phyloP scores from a whole-genome alignment of 148 eudicot genomes.

The Salicornia ramosissima region DNA sequence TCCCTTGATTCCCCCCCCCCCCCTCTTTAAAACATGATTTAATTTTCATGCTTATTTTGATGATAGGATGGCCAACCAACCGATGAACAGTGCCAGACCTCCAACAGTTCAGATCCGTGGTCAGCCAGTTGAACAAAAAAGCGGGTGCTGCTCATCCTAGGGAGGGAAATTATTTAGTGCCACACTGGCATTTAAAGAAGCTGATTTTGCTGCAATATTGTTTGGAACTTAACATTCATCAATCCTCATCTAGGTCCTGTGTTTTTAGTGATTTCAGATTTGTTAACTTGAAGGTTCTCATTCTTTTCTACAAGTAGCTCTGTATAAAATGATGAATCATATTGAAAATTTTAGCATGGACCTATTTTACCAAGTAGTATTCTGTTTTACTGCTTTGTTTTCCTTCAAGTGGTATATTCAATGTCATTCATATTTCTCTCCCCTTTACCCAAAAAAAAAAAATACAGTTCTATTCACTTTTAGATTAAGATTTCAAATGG shows the following conservation, averaged over 20 bases:
- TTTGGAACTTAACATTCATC: slow-evolving; percentile 19
- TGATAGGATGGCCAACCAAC: slow-evolving; percentile 58
- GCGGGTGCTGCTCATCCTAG: slow-evolving; percentile 68
- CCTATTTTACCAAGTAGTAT: not conserved
- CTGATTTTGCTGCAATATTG: slow-evolving; percentile 23
- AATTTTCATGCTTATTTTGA: not conserved
- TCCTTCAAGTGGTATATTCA: not conserved
- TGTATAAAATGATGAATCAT: slow-evolving; percentile 33
- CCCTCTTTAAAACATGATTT: not conserved
- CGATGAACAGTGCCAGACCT: slow-evolving; percentile 48
- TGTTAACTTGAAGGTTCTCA: slow-evolving; percentile 22
- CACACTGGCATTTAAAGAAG: slow-evolving; percentile 26
- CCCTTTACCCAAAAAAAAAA: too few species aligned
- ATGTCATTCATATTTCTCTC: not conserved
- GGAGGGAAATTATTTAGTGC: slow-evolving; percentile 13
- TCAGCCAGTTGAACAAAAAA: slow-evolving; percentile 53
- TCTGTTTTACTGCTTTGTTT: not conserved
- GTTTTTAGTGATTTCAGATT: slow-evolving; percentile 24
- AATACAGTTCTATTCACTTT: too few species aligned
- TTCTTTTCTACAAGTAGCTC: slow-evolving; percentile 29
- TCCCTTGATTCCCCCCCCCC: not conserved
- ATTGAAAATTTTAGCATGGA: slow-evolving; percentile 16
- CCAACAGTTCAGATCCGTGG: slow-evolving; percentile 69
- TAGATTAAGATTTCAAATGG: too few species aligned
- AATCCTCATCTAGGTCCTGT: slow-evolving; percentile 18